Evolutionary conservation across 2,329 filamentous ascomycete genomes (phyloP), one percentile per base, ranked within the genome.

Genomic region (Arthroderma sp.): DNA sequence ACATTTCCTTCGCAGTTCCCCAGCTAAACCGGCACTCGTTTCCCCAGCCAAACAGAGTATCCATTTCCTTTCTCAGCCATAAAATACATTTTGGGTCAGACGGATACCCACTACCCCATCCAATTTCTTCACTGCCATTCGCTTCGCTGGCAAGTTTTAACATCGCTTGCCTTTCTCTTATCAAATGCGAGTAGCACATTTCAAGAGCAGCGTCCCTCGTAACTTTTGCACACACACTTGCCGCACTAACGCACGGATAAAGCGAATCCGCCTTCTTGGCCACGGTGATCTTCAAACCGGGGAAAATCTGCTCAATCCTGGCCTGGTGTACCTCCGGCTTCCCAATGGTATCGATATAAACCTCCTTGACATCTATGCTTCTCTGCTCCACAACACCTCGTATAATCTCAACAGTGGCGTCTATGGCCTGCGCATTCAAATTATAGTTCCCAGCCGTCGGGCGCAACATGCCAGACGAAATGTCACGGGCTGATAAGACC

Each of bases 291-390:
- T 73, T 75, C 36, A 79, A 66, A 0, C 79, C 81, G 1, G 91
- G 89, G 62, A 96, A 96, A 43, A 93, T 72, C 48, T 79, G 73
- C 66, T 89, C 83, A 44, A 98, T 71, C 58, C 82, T 86, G 58
- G 76, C 78, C 70, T 96, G 88, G 69, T 96, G 94, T 3, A 78
- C 69, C 11, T 75, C 78, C 1, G 89, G 88, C 45, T 74, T 82
- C 31, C 89, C 89, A 58, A 96, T 83, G 2, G 89, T 96, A 66
- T 98, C 89, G 59, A 98, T 88, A 62, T 87, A 98, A 42, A 98
- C 84, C 63, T 95, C 86, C 46, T 72, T 75, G 4, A 96, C 71
- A 61, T 93, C 87, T 50, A 96, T 83, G 32, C 86, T 85, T 10
- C 54, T 55, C 15, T 73, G 72, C 6, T 77, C 78, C 32, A 91